A percentile compares a stretch with the other conserved stretches of the same genome.
Conservation (phyloP, 1,139 yeast genomes). For the Protomyces gravidus region DNA sequence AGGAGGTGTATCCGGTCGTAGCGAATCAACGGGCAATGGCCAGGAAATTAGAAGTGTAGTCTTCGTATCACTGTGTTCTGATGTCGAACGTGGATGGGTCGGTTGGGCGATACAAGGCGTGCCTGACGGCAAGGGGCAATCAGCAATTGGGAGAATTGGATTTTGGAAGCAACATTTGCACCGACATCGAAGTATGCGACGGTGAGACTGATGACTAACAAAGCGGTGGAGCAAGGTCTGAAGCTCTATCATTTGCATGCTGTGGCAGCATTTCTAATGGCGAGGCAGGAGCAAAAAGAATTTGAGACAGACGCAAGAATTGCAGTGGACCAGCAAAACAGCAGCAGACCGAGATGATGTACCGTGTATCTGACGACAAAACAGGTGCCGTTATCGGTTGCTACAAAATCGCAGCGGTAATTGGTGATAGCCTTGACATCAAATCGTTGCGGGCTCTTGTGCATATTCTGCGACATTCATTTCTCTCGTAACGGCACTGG, state of each 20-base stretch:
- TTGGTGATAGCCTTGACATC: no score
- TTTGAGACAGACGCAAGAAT: no score
- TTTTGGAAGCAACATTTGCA: not conserved
- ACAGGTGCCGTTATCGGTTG: no score
- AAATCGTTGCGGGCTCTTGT: no score
- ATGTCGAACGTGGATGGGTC: not conserved
- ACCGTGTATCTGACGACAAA: no score
- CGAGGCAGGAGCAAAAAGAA: no score
- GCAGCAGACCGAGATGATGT: no score
- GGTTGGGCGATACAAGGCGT: not conserved
- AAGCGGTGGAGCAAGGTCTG: not conserved
- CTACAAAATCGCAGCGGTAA: no score
- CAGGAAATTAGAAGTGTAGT: not conserved
- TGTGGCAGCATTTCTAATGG: slow-evolving; percentile 12
- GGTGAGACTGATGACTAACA: not conserved
- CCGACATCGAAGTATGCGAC: not conserved
- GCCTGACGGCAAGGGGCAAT: not conserved
- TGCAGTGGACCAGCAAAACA: no score
- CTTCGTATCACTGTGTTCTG: no score
- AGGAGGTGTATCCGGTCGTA: slow-evolving; percentile 18
- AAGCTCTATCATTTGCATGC: slow-evolving; percentile 1
- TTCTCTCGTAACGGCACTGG: no score
- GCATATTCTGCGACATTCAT: no score
- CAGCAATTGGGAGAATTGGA: not conserved
- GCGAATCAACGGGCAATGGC: slow-evolving; percentile 24